Evolutionary conservation across 2,329 filamentous ascomycete species (phyloP).

Genomic region (Cordyceps farinosa): DNA sequence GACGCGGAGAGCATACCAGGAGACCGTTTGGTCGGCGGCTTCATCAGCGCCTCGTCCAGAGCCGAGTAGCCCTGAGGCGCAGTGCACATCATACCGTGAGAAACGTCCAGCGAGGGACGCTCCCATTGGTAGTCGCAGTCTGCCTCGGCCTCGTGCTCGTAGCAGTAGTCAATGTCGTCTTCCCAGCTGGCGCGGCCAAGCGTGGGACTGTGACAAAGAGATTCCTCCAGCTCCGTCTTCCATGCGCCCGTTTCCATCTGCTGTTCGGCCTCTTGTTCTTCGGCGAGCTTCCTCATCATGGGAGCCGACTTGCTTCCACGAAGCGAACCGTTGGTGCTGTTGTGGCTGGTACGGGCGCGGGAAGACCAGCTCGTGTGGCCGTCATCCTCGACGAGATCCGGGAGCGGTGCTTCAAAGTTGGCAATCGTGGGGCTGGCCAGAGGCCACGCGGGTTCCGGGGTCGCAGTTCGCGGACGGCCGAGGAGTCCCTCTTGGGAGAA

Average conservation of each 20-base stretch:
- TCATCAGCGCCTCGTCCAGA: slow-evolving; percentile 25
- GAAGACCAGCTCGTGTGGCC: slow-evolving; percentile 42
- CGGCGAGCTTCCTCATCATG: slow-evolving; percentile 44
- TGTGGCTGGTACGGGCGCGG: slow-evolving; percentile 42
- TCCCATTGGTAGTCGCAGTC: slow-evolving; percentile 66
- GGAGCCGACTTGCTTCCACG: slow-evolving; percentile 55
- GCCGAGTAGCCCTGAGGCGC: slow-evolving; percentile 16
- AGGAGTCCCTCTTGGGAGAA: slow-evolving; percentile 28
- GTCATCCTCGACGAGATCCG: slow-evolving; percentile 62
- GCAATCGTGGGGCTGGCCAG: slow-evolving; percentile 25
- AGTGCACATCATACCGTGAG: slow-evolving; percentile 19
- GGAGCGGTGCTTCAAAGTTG: slow-evolving; percentile 43
- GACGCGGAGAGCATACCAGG: slow-evolving; percentile 29
- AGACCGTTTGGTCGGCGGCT: slow-evolving; percentile 24
- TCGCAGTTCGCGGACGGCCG: slow-evolving; percentile 41
- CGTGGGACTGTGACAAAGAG: slow-evolving; percentile 28
- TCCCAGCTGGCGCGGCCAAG: slow-evolving; percentile 56
- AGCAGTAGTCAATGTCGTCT: slow-evolving; percentile 67
- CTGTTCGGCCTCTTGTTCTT: slow-evolving; percentile 28
- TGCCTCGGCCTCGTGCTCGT: slow-evolving; percentile 64
- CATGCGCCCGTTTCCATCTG: slow-evolving; percentile 10
- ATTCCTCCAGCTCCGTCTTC: slow-evolving; percentile 18
- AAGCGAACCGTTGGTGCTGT: slow-evolving; percentile 49
- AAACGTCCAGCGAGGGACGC: slow-evolving; percentile 49
- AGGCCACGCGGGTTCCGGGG: slow-evolving; percentile 42